phyloP scores from a whole-genome alignment of 805 yeast genomes.

The Saturnispora besseyi region DNA sequence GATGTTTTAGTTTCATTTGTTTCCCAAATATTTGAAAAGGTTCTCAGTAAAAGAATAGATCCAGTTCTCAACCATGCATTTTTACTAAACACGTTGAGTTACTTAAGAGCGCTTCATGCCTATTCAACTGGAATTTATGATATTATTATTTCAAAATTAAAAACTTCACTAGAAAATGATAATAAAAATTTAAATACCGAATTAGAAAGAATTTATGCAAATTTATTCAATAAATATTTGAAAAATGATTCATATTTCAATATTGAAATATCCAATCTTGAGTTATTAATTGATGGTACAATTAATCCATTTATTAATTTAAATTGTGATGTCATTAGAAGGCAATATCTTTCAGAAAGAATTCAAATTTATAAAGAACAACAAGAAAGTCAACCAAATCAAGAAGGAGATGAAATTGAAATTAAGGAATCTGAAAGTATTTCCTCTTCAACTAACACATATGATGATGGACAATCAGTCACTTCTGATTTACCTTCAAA shows the following conservation, averaged over 20 bases:
- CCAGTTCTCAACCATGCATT: slow-evolving; percentile 53
- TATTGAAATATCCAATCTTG: slow-evolving; percentile 60
- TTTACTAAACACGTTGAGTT: slow-evolving; percentile 57
- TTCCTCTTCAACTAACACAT: background rate
- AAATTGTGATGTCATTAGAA: slow-evolving; percentile 29
- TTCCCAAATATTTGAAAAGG: slow-evolving; percentile 69
- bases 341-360: slow-evolving; percentile 27
- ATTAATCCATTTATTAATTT: slow-evolving; percentile 38
- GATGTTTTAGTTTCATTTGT: slow-evolving; percentile 59
- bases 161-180: slow-evolving; percentile 44
- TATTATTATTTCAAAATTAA: slow-evolving; percentile 50
- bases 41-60: slow-evolving; percentile 49
- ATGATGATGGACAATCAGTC: background rate
- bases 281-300: slow-evolving; percentile 38
- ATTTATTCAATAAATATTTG: slow-evolving; percentile 61
- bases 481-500: background rate
- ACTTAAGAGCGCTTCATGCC: slow-evolving; percentile 64
- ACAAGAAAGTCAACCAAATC: slow-evolving; percentile 10
- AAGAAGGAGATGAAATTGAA: slow-evolving; percentile 3
- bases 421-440: background rate
- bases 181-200: slow-evolving; percentile 38
- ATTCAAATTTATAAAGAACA: slow-evolving; percentile 20
- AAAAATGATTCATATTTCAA: slow-evolving; percentile 61
- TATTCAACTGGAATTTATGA: slow-evolving; percentile 50
- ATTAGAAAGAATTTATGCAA: slow-evolving; percentile 66